Evolutionary conservation across 768 basidiomycete genomes (phyloP).

Genomic region (Trametes coccinea): DNA sequence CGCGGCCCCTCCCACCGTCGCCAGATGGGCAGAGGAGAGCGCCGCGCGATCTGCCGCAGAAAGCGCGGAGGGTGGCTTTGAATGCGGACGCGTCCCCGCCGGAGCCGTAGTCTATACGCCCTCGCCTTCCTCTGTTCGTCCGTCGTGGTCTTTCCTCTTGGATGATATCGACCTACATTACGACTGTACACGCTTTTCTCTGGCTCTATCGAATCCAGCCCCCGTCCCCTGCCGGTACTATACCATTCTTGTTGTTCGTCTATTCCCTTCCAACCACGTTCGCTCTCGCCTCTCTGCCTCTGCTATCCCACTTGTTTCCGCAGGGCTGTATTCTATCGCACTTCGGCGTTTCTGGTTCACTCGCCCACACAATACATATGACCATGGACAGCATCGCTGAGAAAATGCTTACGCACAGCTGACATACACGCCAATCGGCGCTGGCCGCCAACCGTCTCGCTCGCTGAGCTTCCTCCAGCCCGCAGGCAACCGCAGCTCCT

Average conservation of each 20-base stretch:
- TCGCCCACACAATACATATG: neutral
- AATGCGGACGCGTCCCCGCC: slow-evolving; percentile 3
- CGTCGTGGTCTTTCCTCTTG: neutral
- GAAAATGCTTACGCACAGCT: slow-evolving; percentile 10
- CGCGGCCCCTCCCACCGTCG: slow-evolving; percentile 4
- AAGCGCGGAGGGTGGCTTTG: slow-evolving; percentile 7
- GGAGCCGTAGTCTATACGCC: neutral
- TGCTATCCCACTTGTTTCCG: too few species aligned
- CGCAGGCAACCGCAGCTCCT: slow-evolving; percentile 22
- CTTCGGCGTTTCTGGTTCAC: neutral
- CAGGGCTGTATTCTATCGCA: too few species aligned
- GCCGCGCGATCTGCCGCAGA: slow-evolving; percentile 11
- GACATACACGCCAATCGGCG: slow-evolving; percentile 65
- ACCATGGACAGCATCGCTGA: neutral
- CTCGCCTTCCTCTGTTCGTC: neutral
- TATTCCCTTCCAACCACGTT: neutral
- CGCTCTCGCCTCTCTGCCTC: too few species aligned
- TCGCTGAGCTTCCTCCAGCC: slow-evolving; percentile 59
- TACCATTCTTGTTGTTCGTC: neutral
- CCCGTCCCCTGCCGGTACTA: neutral
- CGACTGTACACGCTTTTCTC: too few species aligned
- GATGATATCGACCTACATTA: too few species aligned
- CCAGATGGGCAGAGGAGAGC: slow-evolving; percentile 7
- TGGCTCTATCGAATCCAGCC: neutral
- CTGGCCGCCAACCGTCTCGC: slow-evolving; percentile 55